Percentiles rank a stretch among this genome's conserved stretches.
phyloP scores from a whole-genome alignment of 2,329 filamentous ascomycete genomes.

The Fusarium solani-melongenae region DNA sequence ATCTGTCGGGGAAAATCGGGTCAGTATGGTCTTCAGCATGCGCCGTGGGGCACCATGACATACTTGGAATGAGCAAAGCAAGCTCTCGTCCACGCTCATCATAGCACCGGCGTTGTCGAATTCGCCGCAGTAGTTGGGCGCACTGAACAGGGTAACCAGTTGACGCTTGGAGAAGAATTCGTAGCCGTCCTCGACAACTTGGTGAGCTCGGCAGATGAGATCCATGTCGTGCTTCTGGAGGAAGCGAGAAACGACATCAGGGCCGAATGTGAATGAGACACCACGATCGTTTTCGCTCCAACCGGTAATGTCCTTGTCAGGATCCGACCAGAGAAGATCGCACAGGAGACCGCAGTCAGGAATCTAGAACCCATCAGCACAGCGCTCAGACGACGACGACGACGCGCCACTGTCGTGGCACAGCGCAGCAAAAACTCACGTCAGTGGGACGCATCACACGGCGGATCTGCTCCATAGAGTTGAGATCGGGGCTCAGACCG shows the following conservation, averaged over 20 bases:
- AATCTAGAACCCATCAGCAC: constrained; percentile 69
- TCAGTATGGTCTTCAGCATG: constrained; percentile 13
- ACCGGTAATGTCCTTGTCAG: constrained; percentile 98
- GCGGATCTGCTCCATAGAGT: constrained; percentile 99
- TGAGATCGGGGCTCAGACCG: constrained; percentile 94
- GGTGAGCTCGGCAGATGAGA: constrained; percentile 97
- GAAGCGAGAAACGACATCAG: constrained; percentile 96
- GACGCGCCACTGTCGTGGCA: constrained; percentile 28
- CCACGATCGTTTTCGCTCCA: constrained; percentile 99
- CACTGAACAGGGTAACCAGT: constrained; percentile 96
- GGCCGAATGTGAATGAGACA: constrained; percentile 98
- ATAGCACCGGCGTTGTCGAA: constrained; percentile 99
- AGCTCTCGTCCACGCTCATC: constrained; percentile 99
- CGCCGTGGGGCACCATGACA: constrained; percentile 34
- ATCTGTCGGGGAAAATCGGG: constrained; percentile 67
- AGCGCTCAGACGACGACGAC: background rate
- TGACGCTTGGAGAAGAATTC: constrained; percentile 99
- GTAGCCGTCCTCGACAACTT: constrained; percentile 98
- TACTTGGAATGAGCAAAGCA: constrained; percentile 99
- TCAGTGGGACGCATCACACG: constrained; percentile 99
- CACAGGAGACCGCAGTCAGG: constrained; percentile 97
- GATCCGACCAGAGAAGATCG: constrained; percentile 98
- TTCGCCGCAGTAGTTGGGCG: constrained; percentile 98
- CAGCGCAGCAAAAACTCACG: constrained; percentile 69
- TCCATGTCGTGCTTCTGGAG: constrained; percentile 99